phyloP scores from a whole-genome alignment of 192 early-diverging fungal genomes.

The Coemansia sp. region DNA sequence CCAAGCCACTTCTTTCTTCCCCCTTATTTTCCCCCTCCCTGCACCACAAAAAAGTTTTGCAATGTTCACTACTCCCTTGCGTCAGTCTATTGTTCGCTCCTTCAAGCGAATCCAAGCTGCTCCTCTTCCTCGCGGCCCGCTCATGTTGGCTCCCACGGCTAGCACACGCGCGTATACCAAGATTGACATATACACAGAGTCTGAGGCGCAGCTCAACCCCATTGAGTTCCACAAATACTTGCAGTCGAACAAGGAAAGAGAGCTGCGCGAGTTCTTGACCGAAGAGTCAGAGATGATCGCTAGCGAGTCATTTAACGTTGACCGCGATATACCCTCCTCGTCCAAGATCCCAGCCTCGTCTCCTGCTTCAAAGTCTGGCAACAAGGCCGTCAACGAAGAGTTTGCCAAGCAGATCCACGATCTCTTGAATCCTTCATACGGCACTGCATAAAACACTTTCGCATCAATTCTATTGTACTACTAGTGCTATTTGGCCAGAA shows the following conservation, averaged over 20 bases:
- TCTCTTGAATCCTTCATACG: slow-evolving; percentile 31
- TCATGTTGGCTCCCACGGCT: not conserved
- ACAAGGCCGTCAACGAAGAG: slow-evolving; percentile 35
- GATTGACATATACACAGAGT: slow-evolving; percentile 10
- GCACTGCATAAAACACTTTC: slow-evolving; percentile 13
- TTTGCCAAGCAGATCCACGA: slow-evolving; percentile 45
- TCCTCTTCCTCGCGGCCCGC: not conserved
- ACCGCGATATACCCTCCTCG: slow-evolving; percentile 4
- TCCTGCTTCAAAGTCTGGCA: not conserved
- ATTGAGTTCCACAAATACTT: slow-evolving; percentile 40
- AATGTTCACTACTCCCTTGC: not conserved
- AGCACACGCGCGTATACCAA: slow-evolving; percentile 22
- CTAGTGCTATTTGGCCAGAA: not conserved
- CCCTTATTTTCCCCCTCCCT: too few species aligned
- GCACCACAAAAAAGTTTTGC: too few species aligned
- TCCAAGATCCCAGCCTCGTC: not conserved
- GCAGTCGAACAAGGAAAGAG: slow-evolving; percentile 14
- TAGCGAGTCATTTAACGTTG: slow-evolving; percentile 26
- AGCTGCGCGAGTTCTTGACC: slow-evolving; percentile 28
- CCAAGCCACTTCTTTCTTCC: too few species aligned
- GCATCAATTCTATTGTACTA: not conserved
- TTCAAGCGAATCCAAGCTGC: not conserved
- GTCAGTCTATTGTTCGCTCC: not conserved
- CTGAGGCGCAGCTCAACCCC: slow-evolving; percentile 23
- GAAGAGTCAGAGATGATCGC: slow-evolving; percentile 37